Conservation (phyloP, 2,329 filamentous ascomycete genomes). For the Pseudogymnoascus destructans region DNA sequence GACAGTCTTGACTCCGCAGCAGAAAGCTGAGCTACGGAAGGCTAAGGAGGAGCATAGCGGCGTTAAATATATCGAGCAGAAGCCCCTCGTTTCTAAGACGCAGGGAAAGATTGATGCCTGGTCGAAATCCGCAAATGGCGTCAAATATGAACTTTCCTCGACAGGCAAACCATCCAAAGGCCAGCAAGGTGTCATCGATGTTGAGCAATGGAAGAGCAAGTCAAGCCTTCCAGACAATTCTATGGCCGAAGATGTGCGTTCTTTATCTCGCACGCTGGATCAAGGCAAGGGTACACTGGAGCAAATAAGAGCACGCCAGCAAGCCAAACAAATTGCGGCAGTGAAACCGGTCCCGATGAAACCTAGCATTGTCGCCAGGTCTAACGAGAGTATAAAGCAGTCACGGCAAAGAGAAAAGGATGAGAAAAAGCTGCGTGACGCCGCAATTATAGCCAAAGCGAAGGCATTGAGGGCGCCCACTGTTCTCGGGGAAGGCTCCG, state of each 20-base stretch:
- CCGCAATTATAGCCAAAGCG: slow-evolving; percentile 56
- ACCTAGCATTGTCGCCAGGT: slow-evolving; percentile 12
- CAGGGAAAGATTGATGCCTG: slow-evolving; percentile 50
- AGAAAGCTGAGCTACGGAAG: slow-evolving; percentile 69
- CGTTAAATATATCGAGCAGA: slow-evolving; percentile 35
- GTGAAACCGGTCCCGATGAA: slow-evolving; percentile 25
- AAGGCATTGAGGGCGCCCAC: slow-evolving; percentile 43
- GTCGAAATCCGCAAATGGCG: slow-evolving; percentile 38
- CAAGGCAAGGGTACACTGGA: slow-evolving; percentile 10
- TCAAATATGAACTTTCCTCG: slow-evolving; percentile 22
- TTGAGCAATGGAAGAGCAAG: slow-evolving; percentile 10
- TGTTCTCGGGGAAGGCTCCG: slow-evolving; percentile 66
- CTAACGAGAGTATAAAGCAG: slow-evolving; percentile 17
- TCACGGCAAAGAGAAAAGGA: slow-evolving; percentile 58
- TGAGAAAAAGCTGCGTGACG: slow-evolving; percentile 59
- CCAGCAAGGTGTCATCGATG: slow-evolving; percentile 10
- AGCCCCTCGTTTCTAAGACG: slow-evolving; percentile 34
- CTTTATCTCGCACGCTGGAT: slow-evolving; percentile 10
- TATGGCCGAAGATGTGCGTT: slow-evolving; percentile 8
- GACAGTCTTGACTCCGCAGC: slow-evolving; percentile 68
- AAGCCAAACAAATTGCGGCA: slow-evolving; percentile 20
- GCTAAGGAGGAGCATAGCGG: slow-evolving; percentile 48
- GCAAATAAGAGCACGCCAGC: slow-evolving; percentile 10
- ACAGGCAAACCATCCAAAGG: not conserved
- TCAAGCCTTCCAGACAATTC: not conserved